These are phyloP conservation scores for Penicillium sp. DNA, from an alignment of 2,329 filamentous ascomycete genomes.

Conservation along the genomic window DNA sequence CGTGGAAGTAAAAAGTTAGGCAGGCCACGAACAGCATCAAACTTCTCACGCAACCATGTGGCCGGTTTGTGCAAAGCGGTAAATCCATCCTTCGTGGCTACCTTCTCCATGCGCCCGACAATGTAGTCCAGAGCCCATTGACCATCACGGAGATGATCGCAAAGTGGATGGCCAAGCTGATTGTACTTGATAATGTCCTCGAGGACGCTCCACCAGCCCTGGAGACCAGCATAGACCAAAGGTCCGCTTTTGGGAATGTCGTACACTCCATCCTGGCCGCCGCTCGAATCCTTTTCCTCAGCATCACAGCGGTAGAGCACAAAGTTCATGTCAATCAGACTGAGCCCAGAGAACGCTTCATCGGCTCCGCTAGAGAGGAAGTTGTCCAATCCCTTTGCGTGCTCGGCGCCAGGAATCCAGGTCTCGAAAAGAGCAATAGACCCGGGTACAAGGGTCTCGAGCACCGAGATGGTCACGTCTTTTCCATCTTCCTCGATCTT, in stretches of 20 bases:
- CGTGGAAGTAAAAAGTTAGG: slow-evolving; percentile 88
- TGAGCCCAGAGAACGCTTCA: slow-evolving; percentile 71
- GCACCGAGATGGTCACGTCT: slow-evolving; percentile 75
- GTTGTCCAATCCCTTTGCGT: slow-evolving; percentile 77
- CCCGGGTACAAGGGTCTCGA: slow-evolving; percentile 83
- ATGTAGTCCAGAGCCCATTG: slow-evolving; percentile 93
- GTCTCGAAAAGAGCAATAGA: slow-evolving; percentile 96
- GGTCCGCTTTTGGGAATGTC: slow-evolving; percentile 78
- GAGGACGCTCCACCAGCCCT: slow-evolving; percentile 96
- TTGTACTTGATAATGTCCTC: slow-evolving; percentile 83
- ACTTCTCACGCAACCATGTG: slow-evolving; percentile 77
- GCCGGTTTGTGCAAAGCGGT: slow-evolving; percentile 64
- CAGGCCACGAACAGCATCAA: slow-evolving; percentile 78
- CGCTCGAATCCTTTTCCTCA: slow-evolving; percentile 78
- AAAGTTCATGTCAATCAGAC: slow-evolving; percentile 84
- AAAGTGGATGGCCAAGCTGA: slow-evolving; percentile 87
- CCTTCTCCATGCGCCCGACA: slow-evolving; percentile 70
- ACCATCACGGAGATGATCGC: slow-evolving; percentile 86
- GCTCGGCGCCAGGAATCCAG: slow-evolving; percentile 85
- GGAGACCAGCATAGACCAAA: slow-evolving; percentile 91
- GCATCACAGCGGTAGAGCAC: slow-evolving; percentile 87
- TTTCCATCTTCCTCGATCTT: slow-evolving; percentile 68
- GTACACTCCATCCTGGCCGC: slow-evolving; percentile 82
- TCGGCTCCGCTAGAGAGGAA: slow-evolving; percentile 81
- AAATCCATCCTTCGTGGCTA: slow-evolving; percentile 63